Percentiles rank a stretch among this genome's conserved stretches.
Evolutionary conservation across 2,329 filamentous ascomycete species (phyloP).

Genomic region (Hymenoscyphus occultus): DNA sequence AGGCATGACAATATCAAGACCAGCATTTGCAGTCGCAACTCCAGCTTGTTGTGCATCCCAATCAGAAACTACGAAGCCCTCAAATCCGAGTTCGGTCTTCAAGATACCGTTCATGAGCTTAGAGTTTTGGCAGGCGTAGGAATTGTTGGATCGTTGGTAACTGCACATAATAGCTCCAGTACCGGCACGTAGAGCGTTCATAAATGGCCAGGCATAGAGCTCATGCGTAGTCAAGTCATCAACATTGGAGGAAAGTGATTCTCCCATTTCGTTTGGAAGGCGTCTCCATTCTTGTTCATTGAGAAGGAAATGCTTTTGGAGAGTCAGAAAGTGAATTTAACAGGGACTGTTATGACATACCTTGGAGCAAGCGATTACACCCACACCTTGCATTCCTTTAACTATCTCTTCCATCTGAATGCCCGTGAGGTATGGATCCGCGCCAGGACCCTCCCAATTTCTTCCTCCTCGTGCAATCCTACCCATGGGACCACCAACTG

Average conservation of each 20-base stretch:
- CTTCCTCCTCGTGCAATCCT: slow-evolving; percentile 9
- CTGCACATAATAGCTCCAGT: slow-evolving; percentile 78
- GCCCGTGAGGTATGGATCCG: slow-evolving; percentile 15
- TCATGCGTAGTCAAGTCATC: slow-evolving; percentile 66
- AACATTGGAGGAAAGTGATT: slow-evolving; percentile 60
- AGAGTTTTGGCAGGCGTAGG: slow-evolving; percentile 44
- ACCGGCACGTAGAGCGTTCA: slow-evolving; percentile 59
- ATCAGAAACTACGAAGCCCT: slow-evolving; percentile 58
- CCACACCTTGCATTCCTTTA: slow-evolving; percentile 11
- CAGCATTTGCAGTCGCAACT: slow-evolving; percentile 55
- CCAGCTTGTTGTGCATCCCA: slow-evolving; percentile 72
- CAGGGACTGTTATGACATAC: background rate
- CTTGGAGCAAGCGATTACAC: slow-evolving; percentile 17
- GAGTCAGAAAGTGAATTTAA: slow-evolving; percentile 15
- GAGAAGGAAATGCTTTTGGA: slow-evolving; percentile 51
- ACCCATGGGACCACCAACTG: slow-evolving; percentile 11
- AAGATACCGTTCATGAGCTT: slow-evolving; percentile 45
- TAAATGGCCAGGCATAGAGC: slow-evolving; percentile 64
- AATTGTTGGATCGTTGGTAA: slow-evolving; percentile 56
- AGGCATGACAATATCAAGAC: slow-evolving; percentile 48
- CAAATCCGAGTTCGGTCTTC: slow-evolving; percentile 50
- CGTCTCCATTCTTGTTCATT: slow-evolving; percentile 57
- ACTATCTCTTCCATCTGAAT: slow-evolving; percentile 9
- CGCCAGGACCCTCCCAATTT: slow-evolving; percentile 1
- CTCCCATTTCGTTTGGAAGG: slow-evolving; percentile 40